Percentiles rank a stretch among this genome's conserved stretches.
Evolutionary conservation across 306 rosid species (phyloP).

Genomic region (Fragaria nilgerrensis): DNA sequence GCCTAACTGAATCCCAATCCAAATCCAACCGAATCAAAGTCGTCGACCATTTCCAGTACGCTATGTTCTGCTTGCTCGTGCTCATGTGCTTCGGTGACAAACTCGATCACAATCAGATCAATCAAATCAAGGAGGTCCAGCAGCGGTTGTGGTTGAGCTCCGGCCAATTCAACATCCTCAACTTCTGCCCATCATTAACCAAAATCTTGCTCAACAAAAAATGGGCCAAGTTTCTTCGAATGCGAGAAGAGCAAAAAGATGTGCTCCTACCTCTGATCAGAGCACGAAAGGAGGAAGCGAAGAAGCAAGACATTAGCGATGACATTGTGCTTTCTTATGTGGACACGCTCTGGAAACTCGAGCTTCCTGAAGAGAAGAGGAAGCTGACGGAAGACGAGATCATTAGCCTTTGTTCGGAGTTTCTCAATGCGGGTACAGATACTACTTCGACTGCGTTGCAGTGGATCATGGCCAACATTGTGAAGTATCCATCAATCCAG

Average conservation of each 20-base stretch:
- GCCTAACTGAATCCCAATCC: neutral
- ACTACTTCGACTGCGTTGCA: conserved; percentile 26
- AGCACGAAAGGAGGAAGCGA: conserved; percentile 2
- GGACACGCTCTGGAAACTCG: conserved; percentile 13
- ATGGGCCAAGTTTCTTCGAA: conserved; percentile 11
- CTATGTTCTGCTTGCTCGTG: conserved; percentile 19
- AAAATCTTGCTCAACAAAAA: conserved; percentile 2
- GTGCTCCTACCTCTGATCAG: conserved; percentile 18
- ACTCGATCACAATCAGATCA: conserved; percentile 10
- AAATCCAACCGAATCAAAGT: neutral
- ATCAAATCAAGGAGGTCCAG: conserved; percentile 16
- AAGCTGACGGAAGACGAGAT: conserved; percentile 4
- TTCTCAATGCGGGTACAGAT: conserved; percentile 17
- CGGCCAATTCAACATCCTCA: conserved; percentile 10
- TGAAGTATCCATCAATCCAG: conserved; percentile 16
- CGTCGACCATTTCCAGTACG: conserved; percentile 19
- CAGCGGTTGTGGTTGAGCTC: neutral
- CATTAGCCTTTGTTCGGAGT: conserved; percentile 18
- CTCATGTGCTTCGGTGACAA: conserved; percentile 28
- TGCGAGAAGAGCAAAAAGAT: neutral
- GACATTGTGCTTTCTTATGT: neutral
- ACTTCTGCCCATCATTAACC: conserved; percentile 20
- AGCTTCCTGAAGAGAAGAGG: conserved; percentile 16
- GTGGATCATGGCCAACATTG: conserved; percentile 35
- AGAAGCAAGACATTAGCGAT: neutral